These are phyloP conservation scores for Kazachstania viticola DNA, from an alignment of 805 yeast species.

Conservation along the genomic window DNA sequence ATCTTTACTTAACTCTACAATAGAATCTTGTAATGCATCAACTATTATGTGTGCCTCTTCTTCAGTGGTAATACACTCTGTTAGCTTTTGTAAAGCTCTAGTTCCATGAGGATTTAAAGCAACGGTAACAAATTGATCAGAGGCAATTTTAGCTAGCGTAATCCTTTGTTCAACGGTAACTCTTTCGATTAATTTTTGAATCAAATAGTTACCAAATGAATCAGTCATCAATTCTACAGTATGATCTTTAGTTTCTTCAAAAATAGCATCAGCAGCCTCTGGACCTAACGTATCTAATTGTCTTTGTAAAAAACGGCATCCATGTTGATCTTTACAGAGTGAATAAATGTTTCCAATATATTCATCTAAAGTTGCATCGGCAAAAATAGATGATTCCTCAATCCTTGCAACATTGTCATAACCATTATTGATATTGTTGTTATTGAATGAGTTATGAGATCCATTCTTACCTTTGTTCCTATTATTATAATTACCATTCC, in stretches of 20 bases:
- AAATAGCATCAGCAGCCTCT: constrained; percentile 63
- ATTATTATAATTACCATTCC: constrained; percentile 6
- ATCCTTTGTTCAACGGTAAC: constrained; percentile 61
- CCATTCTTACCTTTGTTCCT: not conserved
- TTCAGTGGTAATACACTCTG: constrained; percentile 64
- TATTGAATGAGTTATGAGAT: constrained; percentile 1
- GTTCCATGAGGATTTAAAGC: constrained; percentile 95
- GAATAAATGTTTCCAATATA: constrained; percentile 64
- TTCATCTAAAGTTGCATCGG: constrained; percentile 56
- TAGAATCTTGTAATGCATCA: constrained; percentile 49
- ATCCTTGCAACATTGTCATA: constrained; percentile 11
- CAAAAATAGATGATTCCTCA: constrained; percentile 62
- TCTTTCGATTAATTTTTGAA: constrained; percentile 80
- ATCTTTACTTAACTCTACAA: constrained; percentile 74
- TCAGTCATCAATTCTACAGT: constrained; percentile 85
- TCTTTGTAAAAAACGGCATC: constrained; percentile 84
- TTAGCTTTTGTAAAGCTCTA: constrained; percentile 83
- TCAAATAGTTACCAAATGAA: constrained; percentile 93
- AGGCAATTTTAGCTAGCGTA: constrained; percentile 54
- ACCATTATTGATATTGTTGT: constrained; percentile 3
- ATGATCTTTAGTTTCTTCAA: constrained; percentile 65
- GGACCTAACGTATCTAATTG: constrained; percentile 59
- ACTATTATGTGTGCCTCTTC: constrained; percentile 62
- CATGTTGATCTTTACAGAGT: constrained; percentile 91
- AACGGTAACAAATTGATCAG: constrained; percentile 62